phyloP scores from a whole-genome alignment of 495 filamentous ascomycete genomes.

The Aspergillus carlsbadensis region DNA sequence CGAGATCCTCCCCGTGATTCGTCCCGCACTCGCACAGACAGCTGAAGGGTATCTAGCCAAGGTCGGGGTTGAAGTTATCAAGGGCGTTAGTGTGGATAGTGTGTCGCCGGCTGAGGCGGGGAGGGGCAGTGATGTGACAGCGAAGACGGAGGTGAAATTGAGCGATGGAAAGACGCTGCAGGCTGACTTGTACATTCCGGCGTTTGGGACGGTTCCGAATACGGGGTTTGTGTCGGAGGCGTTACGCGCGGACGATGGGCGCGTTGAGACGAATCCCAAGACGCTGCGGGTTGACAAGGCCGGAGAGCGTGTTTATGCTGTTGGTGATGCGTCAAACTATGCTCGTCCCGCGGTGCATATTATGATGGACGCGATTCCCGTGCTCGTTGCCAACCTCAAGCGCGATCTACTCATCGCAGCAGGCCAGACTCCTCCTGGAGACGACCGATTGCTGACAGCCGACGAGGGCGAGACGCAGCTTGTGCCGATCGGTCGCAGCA shows the following conservation, averaged over 20 bases:
- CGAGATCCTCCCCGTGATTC: conserved; percentile 47
- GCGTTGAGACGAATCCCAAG: conserved; percentile 39
- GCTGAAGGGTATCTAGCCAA: conserved; percentile 42
- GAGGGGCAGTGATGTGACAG: conserved; percentile 13
- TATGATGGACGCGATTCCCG: conserved; percentile 38
- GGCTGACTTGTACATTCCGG: conserved; percentile 51
- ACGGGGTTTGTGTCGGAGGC: conserved; percentile 35
- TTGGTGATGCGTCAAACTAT: conserved; percentile 41
- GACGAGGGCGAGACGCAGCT: conserved; percentile 49
- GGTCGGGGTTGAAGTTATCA: conserved; percentile 45
- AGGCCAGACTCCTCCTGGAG: not conserved
- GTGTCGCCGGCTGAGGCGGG: conserved; percentile 20
- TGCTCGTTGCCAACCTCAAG: conserved; percentile 45
- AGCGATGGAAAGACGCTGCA: conserved; percentile 34
- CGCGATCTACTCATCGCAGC: conserved; percentile 31
- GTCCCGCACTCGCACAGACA: conserved; percentile 30
- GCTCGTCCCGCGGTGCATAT: conserved; percentile 35
- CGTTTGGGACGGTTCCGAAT: conserved; percentile 45
- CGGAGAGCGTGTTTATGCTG: conserved; percentile 46
- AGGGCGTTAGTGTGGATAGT: conserved; percentile 27
- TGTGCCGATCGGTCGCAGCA: conserved; percentile 53
- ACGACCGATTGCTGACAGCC: conserved; percentile 30
- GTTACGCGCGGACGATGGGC: conserved; percentile 35
- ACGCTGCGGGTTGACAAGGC: conserved; percentile 50
- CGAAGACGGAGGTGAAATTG: conserved; percentile 31